Base-by-base conservation (phyloP, 495 filamentous ascomycete species). In the Entonaema liquescens region DNA sequence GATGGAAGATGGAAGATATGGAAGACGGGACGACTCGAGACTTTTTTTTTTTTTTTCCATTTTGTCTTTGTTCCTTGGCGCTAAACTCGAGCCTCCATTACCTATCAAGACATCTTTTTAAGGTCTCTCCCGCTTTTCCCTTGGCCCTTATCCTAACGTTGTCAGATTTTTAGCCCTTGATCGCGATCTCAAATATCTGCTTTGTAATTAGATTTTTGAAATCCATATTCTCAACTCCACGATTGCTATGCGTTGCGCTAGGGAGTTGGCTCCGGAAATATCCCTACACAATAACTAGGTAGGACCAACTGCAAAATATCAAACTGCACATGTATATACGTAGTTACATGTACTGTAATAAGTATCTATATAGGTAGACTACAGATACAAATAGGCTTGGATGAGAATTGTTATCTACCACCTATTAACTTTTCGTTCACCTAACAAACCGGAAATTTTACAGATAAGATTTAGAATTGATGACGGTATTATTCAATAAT, bases 41-140 rank as follows among this genome's bases (percentile, higher is more conserved):
- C 42, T 44, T 35, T 47, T 21, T 62, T 40, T 56, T n/a, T n/a
- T n/a, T n/a, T n/a, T n/a, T n/a, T n/a, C n/a, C n/a, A n/a, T n/a
- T n/a, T 65, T 31, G 29, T 57, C 54, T 62, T 21, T 61, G 31
- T 62, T 63, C 44, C 58, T 29, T 57, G 35, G 35, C 21, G 55
- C 67, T 26, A 44, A 67, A 59, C 44, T 72, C 64, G 64, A 67
- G 54, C 54, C 69, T 68, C 69, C 44, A 67, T 59, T 62, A 63
- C 58, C 12, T 62, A 63, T 62, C 12, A 60, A 31, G 59, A 49
- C 55, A 54, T 47, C 31, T 52, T 40, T 38, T 54, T 36, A 21
- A 33, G 13, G 15, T 33, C 56, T 44, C 19, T 44, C 59, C 35
- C 40, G 64, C 66, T 72, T 64, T 59, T 62, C 38, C 19, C 44